Base-by-base conservation (phyloP, 345 rosid genomes). In the Camelina neglecta region DNA sequence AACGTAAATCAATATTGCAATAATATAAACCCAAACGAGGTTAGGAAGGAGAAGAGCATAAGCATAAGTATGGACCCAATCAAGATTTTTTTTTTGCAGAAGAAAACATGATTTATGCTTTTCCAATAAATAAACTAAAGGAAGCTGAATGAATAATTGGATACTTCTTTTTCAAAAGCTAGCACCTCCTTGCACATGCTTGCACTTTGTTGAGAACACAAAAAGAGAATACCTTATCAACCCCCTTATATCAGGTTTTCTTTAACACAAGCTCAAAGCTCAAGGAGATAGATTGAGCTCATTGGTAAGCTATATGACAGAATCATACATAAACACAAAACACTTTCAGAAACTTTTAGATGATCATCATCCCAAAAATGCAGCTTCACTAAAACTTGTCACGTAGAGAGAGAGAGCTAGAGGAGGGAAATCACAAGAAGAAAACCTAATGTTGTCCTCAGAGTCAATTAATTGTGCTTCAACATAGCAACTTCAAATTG, bases 401-500 rank as follows among this genome's bases (percentile, higher is more conserved):
- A 59, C 13, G 0, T 1, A 47, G 15, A 33, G 13, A 20, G 13
- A 33, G 13, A 20, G 13, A 3, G 41, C 11, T 2, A 55, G 11
- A 4, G n/a, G n/a, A 23, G 1, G 8, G 3, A 4, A 12, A 13
- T 39, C 11, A 10, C 26, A 60, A 39, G 31, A 62, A 42, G 4
- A 63, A 38, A 49, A 50, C 16, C 0, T 23, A 49, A 11, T 53
- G 44, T 60, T n/a, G 33, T 71, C 81, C 81, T 72, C 81, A 77
- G 81, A 72, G 73, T 72, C 35, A 77, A 77, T 15, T 21, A 53
- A 54, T 26, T 42, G 49, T 49, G 55, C n/a, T 58, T 77, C 81
- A 59, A 77, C 81, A 77, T 59, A 41, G 67, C 81, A 78, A 11
- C 12, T 48, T 61, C 64, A 61, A 69, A 54, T 3, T 65, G 77